Evolutionary conservation across 306 rosid genomes (phyloP).

Genomic region (Urtica urens): DNA sequence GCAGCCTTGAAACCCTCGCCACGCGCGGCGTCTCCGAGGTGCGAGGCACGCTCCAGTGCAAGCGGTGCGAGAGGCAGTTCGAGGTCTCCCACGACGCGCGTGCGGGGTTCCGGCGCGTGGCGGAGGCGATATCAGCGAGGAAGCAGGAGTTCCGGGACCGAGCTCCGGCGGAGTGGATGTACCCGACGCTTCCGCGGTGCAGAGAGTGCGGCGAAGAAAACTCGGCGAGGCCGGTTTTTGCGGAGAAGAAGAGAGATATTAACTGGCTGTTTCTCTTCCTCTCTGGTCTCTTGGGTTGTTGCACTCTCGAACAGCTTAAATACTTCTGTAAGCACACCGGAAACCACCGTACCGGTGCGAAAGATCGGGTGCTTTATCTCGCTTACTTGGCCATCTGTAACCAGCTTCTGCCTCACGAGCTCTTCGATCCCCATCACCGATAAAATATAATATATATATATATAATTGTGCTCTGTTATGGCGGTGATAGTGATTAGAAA

Average conservation of each 20-base stretch:
- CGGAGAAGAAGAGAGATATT: constrained; percentile 15
- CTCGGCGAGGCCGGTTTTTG: constrained; percentile 22
- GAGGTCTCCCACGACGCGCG: too few relatives aligned
- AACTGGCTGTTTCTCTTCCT: constrained; percentile 56
- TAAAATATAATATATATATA: too few relatives aligned
- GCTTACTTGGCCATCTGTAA: constrained; percentile 11
- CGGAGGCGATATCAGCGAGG: neutral
- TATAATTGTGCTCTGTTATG: too few relatives aligned
- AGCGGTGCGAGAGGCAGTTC: constrained; percentile 14
- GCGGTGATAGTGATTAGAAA: too few relatives aligned
- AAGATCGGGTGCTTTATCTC: neutral
- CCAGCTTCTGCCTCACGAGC: constrained; percentile 26
- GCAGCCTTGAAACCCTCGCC: too few relatives aligned
- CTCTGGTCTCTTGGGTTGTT: constrained; percentile 37
- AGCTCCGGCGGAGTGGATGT: neutral
- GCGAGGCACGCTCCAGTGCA: too few relatives aligned
- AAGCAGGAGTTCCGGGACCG: neutral
- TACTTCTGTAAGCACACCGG: constrained; percentile 38
- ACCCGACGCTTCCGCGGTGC: neutral
- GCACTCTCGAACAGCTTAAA: constrained; percentile 37
- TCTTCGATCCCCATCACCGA: constrained; percentile 9
- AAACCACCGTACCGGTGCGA: constrained; percentile 34
- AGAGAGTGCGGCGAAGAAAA: constrained; percentile 18
- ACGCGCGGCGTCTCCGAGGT: too few relatives aligned
- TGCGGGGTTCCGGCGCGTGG: neutral